Evolutionary conservation across 1,139 yeast genomes (phyloP).

Genomic region (Magnusiomyces paraingens): DNA sequence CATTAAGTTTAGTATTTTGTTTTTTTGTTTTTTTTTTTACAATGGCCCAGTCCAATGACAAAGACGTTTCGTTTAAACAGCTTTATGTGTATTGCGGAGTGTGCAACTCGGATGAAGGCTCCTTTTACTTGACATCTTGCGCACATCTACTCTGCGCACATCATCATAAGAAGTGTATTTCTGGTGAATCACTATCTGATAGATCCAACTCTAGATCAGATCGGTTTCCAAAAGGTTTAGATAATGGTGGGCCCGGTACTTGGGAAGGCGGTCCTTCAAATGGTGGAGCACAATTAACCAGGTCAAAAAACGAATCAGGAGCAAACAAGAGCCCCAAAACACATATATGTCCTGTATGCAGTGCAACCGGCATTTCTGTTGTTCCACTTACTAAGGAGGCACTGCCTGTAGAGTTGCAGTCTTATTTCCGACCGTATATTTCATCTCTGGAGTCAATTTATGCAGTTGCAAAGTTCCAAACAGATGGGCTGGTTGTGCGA

Average conservation of each 20-base stretch:
- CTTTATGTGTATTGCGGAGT: slow-evolving; percentile 16
- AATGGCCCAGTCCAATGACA: not conserved
- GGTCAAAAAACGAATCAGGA: no score
- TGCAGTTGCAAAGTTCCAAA: slow-evolving; percentile 15
- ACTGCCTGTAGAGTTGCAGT: slow-evolving; percentile 9
- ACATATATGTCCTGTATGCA: slow-evolving; percentile 11
- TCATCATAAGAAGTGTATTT: slow-evolving; percentile 1
- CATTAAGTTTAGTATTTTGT: no score
- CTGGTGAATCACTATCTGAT: no score
- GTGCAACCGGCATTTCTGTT: slow-evolving; percentile 5
- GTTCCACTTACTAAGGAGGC: slow-evolving; percentile 5
- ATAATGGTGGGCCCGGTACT: no score
- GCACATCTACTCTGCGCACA: slow-evolving; percentile 14
- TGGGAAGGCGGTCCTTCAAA: no score
- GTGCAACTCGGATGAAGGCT: slow-evolving; percentile 10
- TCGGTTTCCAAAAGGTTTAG: no score
- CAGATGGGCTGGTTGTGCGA: slow-evolving; percentile 13
- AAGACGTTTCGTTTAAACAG: not conserved
- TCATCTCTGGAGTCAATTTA: slow-evolving; percentile 13
- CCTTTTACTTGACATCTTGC: slow-evolving; percentile 13
- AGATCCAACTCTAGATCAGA: no score
- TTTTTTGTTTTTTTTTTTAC: not conserved
- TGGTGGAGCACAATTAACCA: no score
- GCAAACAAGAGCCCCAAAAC: no score
- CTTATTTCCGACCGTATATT: slow-evolving; percentile 12